A percentile compares a stretch with the other conserved stretches of the same genome.
phyloP scores from a whole-genome alignment of 1,284 basidiomycete species.

The Papiliotrema nemorosa region DNA sequence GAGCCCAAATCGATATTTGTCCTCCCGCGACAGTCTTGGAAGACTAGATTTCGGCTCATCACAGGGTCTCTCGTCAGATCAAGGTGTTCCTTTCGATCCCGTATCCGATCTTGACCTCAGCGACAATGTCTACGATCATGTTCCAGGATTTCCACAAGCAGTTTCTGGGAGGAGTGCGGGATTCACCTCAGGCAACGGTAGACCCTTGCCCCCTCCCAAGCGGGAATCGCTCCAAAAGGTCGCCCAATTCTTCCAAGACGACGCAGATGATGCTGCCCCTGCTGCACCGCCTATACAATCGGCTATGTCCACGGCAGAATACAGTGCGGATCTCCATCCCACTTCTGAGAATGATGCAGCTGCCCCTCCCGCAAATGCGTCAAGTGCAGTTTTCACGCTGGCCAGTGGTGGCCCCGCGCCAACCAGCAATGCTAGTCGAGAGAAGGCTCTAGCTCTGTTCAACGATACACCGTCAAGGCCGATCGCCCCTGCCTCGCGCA shows the following conservation, averaged over 20 bases:
- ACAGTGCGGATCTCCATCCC: neutral
- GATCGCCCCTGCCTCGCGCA: neutral
- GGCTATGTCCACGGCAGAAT: too few relatives aligned
- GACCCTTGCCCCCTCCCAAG: neutral
- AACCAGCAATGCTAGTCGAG: neutral
- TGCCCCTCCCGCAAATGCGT: neutral
- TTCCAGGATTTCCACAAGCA: neutral
- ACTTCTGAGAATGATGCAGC: neutral
- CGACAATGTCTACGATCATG: neutral
- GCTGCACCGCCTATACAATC: neutral
- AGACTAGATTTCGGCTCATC: too few relatives aligned
- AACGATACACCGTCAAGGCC: too few relatives aligned
- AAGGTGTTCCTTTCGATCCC: too few relatives aligned
- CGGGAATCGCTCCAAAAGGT: constrained; percentile 2
- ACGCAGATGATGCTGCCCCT: neutral
- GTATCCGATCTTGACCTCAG: neutral
- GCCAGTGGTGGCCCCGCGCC: neutral
- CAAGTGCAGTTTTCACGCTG: neutral
- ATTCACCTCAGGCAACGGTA: too few relatives aligned
- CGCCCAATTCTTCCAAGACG: constrained; percentile 4
- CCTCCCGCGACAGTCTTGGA: too few relatives aligned
- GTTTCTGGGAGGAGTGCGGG: too few relatives aligned
- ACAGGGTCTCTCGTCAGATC: too few relatives aligned
- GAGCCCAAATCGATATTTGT: too few relatives aligned
- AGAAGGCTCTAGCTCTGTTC: neutral